Conservation (phyloP, 2,329 filamentous ascomycete species). For the Epichloe amarillans region DNA sequence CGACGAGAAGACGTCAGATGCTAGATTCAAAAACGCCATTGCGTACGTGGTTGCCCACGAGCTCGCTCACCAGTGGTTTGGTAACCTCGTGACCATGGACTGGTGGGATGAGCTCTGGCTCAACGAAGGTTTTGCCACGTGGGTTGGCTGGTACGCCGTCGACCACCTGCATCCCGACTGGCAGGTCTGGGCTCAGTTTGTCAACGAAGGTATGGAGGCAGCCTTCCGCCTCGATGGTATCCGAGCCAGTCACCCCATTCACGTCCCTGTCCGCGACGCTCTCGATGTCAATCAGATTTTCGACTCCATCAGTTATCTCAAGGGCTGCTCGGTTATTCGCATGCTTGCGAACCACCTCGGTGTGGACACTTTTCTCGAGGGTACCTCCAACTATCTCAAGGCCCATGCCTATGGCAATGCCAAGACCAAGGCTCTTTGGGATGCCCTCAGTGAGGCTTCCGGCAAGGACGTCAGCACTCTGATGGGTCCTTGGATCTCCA, state of each 20-base stretch:
- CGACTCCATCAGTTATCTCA: conserved; percentile 90
- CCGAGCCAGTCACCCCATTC: conserved; percentile 86
- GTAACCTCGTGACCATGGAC: conserved; percentile 91
- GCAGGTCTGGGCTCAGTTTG: conserved; percentile 96
- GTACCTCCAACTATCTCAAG: conserved; percentile 81
- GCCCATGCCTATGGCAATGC: conserved; percentile 81
- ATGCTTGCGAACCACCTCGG: conserved; percentile 91
- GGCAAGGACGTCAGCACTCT: conserved; percentile 73
- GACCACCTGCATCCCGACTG: conserved; percentile 91
- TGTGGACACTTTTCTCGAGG: conserved; percentile 75
- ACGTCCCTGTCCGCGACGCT: conserved; percentile 86
- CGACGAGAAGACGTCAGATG: conserved; percentile 82
- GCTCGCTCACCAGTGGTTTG: conserved; percentile 92
- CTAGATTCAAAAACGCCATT: conserved; percentile 81
- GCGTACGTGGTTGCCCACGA: conserved; percentile 98
- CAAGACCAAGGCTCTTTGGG: conserved; percentile 84
- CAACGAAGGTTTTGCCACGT: conserved; percentile 94
- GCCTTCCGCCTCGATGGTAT: conserved; percentile 84
- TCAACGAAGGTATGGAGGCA: conserved; percentile 86
- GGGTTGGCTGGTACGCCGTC: conserved; percentile 90
- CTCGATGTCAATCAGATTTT: conserved; percentile 97
- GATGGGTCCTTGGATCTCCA: conserved; percentile 91
- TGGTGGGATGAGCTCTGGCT: conserved; percentile 94
- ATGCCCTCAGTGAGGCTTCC: conserved; percentile 73
- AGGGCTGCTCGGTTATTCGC: conserved; percentile 90